Conservation (phyloP, 768 basidiomycete species). For the Chalciporus piperatus region DNA sequence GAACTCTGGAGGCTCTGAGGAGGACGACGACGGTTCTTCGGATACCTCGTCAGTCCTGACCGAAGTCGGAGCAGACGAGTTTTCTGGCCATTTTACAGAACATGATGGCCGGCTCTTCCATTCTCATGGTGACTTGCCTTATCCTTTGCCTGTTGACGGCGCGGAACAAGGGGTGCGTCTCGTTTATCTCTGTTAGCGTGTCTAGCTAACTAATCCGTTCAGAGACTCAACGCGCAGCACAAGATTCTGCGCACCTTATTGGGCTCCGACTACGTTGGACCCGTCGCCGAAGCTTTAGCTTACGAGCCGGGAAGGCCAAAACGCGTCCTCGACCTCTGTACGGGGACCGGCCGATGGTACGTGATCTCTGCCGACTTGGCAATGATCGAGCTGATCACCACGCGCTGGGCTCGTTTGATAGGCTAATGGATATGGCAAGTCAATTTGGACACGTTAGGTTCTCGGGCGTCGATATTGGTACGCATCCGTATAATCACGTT, state of each 20-base stretch:
- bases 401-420: conserved; percentile 29
- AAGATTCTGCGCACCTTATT: conserved; percentile 46
- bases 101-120: conserved; percentile 63
- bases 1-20: conserved; percentile 12
- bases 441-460: conserved; percentile 64
- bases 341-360: conserved; percentile 73
- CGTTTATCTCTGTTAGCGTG: background rate
- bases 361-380: conserved; percentile 25
- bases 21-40: conserved; percentile 36
- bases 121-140: conserved; percentile 59
- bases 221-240: conserved; percentile 58
- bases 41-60: conserved; percentile 43
- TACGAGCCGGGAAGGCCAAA: conserved; percentile 38
- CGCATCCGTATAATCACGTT: conserved; percentile 21
- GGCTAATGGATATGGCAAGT: conserved; percentile 73
- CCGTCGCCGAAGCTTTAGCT: conserved; percentile 52
- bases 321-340: conserved; percentile 71
- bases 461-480: conserved; percentile 76
- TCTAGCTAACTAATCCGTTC: background rate
- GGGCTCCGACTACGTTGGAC: conserved; percentile 58
- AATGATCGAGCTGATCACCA: conserved; percentile 16
- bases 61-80: conserved; percentile 51
- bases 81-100: conserved; percentile 59
- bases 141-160: conserved; percentile 71
- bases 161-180: conserved; percentile 62